phyloP scores from a whole-genome alignment of 176 grass and related monocot species.

The Paspalum vaginatum region DNA sequence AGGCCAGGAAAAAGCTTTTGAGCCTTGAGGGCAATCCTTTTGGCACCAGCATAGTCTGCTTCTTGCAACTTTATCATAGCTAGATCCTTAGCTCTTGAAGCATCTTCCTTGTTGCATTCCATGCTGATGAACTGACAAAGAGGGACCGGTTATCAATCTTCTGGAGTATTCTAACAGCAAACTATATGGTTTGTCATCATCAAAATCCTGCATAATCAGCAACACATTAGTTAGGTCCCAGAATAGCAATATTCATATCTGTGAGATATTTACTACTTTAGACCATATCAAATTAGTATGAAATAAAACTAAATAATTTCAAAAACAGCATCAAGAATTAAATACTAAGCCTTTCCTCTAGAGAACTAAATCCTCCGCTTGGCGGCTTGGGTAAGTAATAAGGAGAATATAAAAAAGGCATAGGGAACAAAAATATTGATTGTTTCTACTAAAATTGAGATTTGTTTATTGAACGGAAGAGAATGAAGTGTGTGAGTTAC shows the following conservation, averaged over 20 bases:
- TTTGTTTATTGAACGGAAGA: not conserved
- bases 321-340: not conserved
- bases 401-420: not conserved
- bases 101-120: slow-evolving; percentile 91
- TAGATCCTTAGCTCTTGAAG: slow-evolving; percentile 64
- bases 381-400: not conserved
- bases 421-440: not conserved
- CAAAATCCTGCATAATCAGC: slow-evolving; percentile 32
- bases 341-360: not conserved
- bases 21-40: slow-evolving; percentile 70
- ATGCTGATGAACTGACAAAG: slow-evolving; percentile 40
- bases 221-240: not conserved
- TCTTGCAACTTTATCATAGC: slow-evolving; percentile 60
- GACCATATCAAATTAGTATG: slow-evolving; percentile 4
- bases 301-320: not conserved
- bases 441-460: not conserved
- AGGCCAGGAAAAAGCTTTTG: slow-evolving; percentile 62
- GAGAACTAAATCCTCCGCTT: not conserved
- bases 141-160: not conserved
- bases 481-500: not conserved
- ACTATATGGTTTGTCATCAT: slow-evolving; percentile 18
- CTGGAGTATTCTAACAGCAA: slow-evolving; percentile 2
- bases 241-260: not conserved
- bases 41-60: slow-evolving; percentile 62
- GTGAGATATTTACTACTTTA: slow-evolving; percentile 12